Evolutionary conservation across 306 rosid species (phyloP).

Genomic region (Macrotyloma uniflorum): DNA sequence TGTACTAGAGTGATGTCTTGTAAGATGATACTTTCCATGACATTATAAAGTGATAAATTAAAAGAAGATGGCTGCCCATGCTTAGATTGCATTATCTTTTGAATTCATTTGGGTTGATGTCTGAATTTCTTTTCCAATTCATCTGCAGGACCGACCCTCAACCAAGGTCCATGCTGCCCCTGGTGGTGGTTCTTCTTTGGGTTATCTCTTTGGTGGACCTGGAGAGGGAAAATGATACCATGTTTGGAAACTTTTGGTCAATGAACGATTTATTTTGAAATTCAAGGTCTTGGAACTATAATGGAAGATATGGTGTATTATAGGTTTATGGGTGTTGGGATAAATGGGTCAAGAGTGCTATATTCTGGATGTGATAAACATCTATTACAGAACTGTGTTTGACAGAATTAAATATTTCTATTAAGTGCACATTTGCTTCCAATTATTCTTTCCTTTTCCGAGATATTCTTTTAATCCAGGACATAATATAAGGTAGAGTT

Average conservation of each 20-base stretch:
- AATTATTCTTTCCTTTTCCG: slow-evolving; percentile 6
- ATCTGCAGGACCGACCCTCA: slow-evolving; percentile 93
- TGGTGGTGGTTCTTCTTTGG: slow-evolving; percentile 96
- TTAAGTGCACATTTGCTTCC: slow-evolving; percentile 45
- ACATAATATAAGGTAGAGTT: not conserved
- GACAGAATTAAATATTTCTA: slow-evolving; percentile 47
- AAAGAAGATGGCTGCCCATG: not conserved
- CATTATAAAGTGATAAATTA: not conserved
- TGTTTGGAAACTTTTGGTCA: slow-evolving; percentile 46
- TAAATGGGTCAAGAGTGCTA: slow-evolving; percentile 52
- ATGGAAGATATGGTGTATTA: slow-evolving; percentile 65
- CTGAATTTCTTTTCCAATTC: slow-evolving; percentile 10
- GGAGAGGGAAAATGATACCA: slow-evolving; percentile 65
- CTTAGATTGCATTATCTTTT: not conserved
- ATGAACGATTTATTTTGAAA: slow-evolving; percentile 45
- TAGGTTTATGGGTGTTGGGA: slow-evolving; percentile 66
- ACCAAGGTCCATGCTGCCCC: slow-evolving; percentile 98
- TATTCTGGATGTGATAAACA: slow-evolving; percentile 58
- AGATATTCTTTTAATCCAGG: not conserved
- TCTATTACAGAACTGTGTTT: slow-evolving; percentile 47
- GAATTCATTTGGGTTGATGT: slow-evolving; percentile 13
- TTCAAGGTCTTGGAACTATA: slow-evolving; percentile 41
- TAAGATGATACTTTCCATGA: not conserved
- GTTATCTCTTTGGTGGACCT: slow-evolving; percentile 83
- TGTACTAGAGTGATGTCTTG: not conserved